phyloP scores from a whole-genome alignment of 352 stramenopile species.

The Phytophthora podocarpi region DNA sequence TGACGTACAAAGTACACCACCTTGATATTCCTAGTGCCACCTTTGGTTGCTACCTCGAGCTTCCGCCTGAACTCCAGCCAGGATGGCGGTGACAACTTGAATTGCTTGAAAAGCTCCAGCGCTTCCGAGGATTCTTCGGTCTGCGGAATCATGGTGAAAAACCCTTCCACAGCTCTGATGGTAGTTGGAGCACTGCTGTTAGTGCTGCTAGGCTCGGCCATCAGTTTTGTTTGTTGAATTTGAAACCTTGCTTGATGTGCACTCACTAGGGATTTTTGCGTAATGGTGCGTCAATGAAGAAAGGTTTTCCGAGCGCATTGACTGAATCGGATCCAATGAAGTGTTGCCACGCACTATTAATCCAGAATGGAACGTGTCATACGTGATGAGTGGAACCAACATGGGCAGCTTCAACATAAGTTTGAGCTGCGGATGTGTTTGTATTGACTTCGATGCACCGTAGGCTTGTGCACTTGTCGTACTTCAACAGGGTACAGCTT shows the following conservation, averaged over 20 bases:
- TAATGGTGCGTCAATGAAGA: conserved; percentile 4
- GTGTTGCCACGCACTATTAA: conserved; percentile 17
- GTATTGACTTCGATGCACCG: no score
- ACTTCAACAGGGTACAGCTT: no score
- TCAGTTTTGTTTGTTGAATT: neutral
- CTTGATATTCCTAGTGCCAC: conserved; percentile 38
- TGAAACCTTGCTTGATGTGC: neutral
- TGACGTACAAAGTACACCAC: conserved; percentile 79
- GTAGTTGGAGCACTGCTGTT: neutral
- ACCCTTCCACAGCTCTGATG: conserved; percentile 13
- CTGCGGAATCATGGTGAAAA: conserved; percentile 6
- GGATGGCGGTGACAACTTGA: conserved; percentile 13
- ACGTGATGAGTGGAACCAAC: conserved; percentile 15
- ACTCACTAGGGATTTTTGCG: neutral
- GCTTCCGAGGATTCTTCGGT: neutral
- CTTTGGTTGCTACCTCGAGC: neutral
- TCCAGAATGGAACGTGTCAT: conserved; percentile 2
- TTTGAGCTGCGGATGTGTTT: neutral
- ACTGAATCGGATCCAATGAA: conserved; percentile 12
- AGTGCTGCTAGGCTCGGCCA: neutral
- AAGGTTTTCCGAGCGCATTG: neutral
- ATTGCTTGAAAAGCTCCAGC: conserved; percentile 15
- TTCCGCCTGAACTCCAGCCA: conserved; percentile 20
- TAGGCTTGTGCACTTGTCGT: no score
- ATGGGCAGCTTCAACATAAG: neutral